Percentiles rank a stretch among this genome's conserved stretches.
Conservation (phyloP, 129 eudicot species). For the Helianthus tuberosus region DNA sequence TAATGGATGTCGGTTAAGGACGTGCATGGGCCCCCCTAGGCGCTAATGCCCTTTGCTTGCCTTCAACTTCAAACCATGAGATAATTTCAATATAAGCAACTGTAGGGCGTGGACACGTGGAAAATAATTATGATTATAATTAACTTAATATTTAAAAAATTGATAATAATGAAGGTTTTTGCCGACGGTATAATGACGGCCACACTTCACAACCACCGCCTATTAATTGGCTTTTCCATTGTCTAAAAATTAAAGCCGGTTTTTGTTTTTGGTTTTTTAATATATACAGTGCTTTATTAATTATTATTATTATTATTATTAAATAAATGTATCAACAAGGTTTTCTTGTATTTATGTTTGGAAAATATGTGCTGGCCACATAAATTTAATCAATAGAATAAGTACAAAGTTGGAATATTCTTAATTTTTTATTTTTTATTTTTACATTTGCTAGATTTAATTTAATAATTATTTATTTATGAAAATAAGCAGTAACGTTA, state of each 20-base stretch:
- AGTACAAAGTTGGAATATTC: slow-evolving; percentile 19
- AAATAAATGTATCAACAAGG: slow-evolving; percentile 18
- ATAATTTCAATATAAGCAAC: slow-evolving; percentile 17
- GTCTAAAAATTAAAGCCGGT: slow-evolving; percentile 45
- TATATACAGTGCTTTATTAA: neutral
- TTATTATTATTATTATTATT: too few relatives aligned
- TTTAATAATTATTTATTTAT: neutral
- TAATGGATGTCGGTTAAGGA: slow-evolving; percentile 47
- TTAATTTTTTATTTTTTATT: neutral
- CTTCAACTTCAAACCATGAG: slow-evolving; percentile 42
- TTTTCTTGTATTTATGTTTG: slow-evolving; percentile 37
- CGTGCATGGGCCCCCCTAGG: neutral
- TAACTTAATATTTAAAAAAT: neutral
- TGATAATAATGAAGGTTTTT: slow-evolving; percentile 26
- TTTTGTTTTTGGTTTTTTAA: slow-evolving; percentile 24
- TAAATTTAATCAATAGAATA: neutral
- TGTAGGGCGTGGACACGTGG: slow-evolving; percentile 35
- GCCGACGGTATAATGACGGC: slow-evolving; percentile 55
- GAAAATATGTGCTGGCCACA: slow-evolving; percentile 31
- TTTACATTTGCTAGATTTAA: neutral
- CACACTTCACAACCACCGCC: slow-evolving; percentile 44
- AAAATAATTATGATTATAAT: neutral
- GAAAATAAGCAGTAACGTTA: too few relatives aligned
- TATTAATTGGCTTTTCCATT: slow-evolving; percentile 33
- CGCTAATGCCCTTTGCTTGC: slow-evolving; percentile 52